Base-by-base conservation (phyloP, 176 grass and related monocot species). In the Oryza glaberrima region DNA sequence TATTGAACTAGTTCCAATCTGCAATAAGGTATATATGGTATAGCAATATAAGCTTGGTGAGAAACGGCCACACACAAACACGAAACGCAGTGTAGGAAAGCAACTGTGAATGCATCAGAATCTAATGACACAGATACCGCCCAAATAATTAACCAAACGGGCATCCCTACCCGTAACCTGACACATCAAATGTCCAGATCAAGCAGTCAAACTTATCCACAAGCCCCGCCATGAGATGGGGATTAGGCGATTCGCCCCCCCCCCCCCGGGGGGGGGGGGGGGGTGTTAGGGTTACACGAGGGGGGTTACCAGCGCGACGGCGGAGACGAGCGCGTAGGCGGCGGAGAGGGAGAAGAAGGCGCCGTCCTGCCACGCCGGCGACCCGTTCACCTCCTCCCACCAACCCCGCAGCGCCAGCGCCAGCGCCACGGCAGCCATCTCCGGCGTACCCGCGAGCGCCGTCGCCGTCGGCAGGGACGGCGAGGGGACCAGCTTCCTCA, bases 251-350 rank as follows among this genome's bases (percentile, higher is more conserved):
- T 36, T 73, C 32, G 30, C 28, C 28, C 28, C 25, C 25, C 25
- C 1, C 23, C 23, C 26, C 26, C 26, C 26, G 22, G 22, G 28
- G 28, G 28, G 30, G 30, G 30, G 30, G 30, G 1, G 30, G 30
- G 30, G 30, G 30, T 2, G 30, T 28, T 28, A 28, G 28, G 28
- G 28, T 28, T 28, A 28, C 28, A 28, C 28, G 28, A 28, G 30
- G 30, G 30, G 30, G 30, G 30, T 32, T 32, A 32, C 94, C 89
- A 97, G 88, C n/a, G 94, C 94, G 77, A 90, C 58, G 77, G 87
- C 83, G 48, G 94, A 92, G 26, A 94, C 92, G 61, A 97, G 72
- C 11, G 94, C 94, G 75, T 97, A 97, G 35, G 94, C 92, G 38
- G 85, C 83, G 71, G 82, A 80, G 54, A 97, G 94, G 49, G 91